Evolutionary conservation across 306 rosid genomes (phyloP).

Genomic region (Lagenaria siceraria): DNA sequence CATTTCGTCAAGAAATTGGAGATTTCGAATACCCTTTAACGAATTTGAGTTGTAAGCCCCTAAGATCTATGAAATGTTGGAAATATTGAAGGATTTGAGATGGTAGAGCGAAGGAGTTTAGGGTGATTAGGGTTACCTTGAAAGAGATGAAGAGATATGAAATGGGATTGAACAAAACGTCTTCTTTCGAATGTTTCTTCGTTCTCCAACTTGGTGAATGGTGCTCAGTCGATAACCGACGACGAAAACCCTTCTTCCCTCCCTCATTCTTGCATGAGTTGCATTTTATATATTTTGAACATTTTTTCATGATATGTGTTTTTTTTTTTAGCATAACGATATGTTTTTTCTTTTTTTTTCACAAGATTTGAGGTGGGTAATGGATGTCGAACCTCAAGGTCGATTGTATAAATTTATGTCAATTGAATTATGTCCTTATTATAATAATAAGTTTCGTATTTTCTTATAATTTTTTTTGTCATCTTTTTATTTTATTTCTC

Average conservation of each 20-base stretch:
- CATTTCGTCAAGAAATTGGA: not conserved
- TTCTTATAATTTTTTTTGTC: no score
- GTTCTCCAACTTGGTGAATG: not conserved
- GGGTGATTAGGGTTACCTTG: conserved; percentile 10
- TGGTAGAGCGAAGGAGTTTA: not conserved
- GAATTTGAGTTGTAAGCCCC: not conserved
- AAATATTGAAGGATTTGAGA: not conserved
- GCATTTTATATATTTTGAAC: conserved; percentile 9
- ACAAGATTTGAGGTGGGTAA: no score
- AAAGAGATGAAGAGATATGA: not conserved
- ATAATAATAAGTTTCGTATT: no score
- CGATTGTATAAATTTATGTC: no score
- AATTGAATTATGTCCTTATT: no score
- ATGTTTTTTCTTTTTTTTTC: no score
- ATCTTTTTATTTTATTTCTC: no score
- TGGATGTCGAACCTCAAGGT: no score
- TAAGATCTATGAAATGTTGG: conserved; percentile 2
- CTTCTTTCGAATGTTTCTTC: not conserved
- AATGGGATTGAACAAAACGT: not conserved
- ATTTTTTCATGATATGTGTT: not conserved
- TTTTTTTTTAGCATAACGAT: no score
- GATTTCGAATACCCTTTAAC: not conserved
- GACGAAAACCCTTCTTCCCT: conserved; percentile 15
- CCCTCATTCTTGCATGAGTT: conserved; percentile 3
- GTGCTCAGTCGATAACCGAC: conserved; percentile 7